phyloP scores from a whole-genome alignment of 1,284 basidiomycete genomes.

The Xerocomus minutiporus region DNA sequence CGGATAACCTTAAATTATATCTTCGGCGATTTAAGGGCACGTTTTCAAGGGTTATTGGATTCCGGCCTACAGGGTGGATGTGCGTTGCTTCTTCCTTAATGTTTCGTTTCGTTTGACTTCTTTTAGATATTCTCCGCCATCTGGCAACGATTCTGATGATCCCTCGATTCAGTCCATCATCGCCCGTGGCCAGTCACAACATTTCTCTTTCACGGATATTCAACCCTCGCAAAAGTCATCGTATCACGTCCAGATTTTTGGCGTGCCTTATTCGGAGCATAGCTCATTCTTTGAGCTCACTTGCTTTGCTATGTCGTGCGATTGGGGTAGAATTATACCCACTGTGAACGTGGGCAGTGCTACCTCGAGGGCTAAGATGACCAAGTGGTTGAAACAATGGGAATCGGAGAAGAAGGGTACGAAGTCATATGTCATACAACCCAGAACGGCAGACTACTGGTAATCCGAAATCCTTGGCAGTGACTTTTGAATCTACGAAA shows the following conservation, averaged over 20 bases:
- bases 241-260: slow-evolving; percentile 66
- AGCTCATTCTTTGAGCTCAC: slow-evolving; percentile 93
- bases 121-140: slow-evolving; percentile 65
- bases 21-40: slow-evolving; percentile 69
- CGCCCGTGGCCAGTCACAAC: slow-evolving; percentile 55
- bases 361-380: slow-evolving; percentile 76
- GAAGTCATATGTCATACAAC: slow-evolving; percentile 51
- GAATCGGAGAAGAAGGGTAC: slow-evolving; percentile 67
- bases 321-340: slow-evolving; percentile 85
- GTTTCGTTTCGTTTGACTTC: slow-evolving; percentile 1
- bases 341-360: slow-evolving; percentile 92
- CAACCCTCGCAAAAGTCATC: slow-evolving; percentile 72
- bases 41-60: slow-evolving; percentile 76
- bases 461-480: slow-evolving; percentile 28
- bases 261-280: slow-evolving; percentile 95
- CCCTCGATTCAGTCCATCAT: slow-evolving; percentile 68
- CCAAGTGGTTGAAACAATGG: slow-evolving; percentile 84
- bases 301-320: slow-evolving; percentile 84
- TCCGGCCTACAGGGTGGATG: slow-evolving; percentile 95
- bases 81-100: slow-evolving; percentile 37
- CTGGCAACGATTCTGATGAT: slow-evolving; percentile 54
- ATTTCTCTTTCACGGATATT: slow-evolving; percentile 67
- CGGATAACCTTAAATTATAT: slow-evolving; percentile 78
- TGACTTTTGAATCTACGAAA: background rate
- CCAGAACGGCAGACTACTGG: slow-evolving; percentile 68